phyloP scores from a whole-genome alignment of 2,329 filamentous ascomycete genomes.

The Sporothrix phasma region DNA sequence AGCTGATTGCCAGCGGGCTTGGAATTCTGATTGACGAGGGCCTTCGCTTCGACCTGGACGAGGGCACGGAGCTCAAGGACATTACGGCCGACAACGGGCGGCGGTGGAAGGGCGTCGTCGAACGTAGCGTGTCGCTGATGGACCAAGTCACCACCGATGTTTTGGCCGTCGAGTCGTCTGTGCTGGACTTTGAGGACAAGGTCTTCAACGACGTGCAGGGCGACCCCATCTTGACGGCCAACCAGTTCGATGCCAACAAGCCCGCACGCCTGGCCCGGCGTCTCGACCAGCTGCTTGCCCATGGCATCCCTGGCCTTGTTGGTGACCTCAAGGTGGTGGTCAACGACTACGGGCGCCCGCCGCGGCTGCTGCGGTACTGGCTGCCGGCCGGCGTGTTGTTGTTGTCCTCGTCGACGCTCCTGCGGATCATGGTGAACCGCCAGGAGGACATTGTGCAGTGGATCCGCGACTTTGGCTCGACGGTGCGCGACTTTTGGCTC shows the following conservation, averaged over 20 bases:
- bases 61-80: constrained; percentile 33
- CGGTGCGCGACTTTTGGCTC: constrained; percentile 79
- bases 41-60: constrained; percentile 50
- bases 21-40: constrained; percentile 84
- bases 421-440: constrained; percentile 65
- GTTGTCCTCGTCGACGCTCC: constrained; percentile 76
- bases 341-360: constrained; percentile 62
- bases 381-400: constrained; percentile 61
- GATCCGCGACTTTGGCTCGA: constrained; percentile 69
- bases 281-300: constrained; percentile 57
- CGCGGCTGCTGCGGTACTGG: constrained; percentile 75
- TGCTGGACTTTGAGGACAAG: constrained; percentile 54
- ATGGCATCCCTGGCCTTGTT: constrained; percentile 58
- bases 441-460: constrained; percentile 69
- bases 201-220: constrained; percentile 54
- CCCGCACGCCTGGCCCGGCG: constrained; percentile 55
- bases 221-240: constrained; percentile 47
- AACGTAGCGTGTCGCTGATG: constrained; percentile 74
- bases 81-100: constrained; percentile 31
- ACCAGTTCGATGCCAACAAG: constrained; percentile 40
- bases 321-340: constrained; percentile 46
- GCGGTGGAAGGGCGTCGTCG: constrained; percentile 61
- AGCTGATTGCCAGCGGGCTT: constrained; percentile 75
- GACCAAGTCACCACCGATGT: constrained; percentile 72
- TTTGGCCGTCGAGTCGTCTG: constrained; percentile 50